Conservation (phyloP, 345 rosid genomes). For the Eucalyptus paniculata region DNA sequence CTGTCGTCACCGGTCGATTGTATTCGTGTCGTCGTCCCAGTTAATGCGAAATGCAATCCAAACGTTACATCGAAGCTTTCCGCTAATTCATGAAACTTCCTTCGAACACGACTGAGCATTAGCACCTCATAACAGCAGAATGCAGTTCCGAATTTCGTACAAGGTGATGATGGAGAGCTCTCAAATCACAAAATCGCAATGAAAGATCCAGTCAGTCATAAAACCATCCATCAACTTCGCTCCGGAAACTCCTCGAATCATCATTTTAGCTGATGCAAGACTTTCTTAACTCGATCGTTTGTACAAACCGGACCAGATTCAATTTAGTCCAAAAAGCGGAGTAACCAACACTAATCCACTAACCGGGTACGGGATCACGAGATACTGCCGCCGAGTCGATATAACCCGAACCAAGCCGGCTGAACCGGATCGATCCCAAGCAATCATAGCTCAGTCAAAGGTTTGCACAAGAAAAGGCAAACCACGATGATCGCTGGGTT, state of each 20-base stretch:
- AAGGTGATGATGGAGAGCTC: background rate
- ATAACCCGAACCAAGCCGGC: background rate
- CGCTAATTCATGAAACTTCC: background rate
- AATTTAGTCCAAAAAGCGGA: background rate
- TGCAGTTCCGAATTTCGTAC: background rate
- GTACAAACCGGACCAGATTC: background rate
- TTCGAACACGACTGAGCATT: background rate
- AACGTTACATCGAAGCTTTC: background rate
- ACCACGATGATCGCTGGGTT: background rate
- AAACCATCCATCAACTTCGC: background rate
- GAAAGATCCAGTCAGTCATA: background rate
- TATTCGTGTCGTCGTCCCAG: background rate
- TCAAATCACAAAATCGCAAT: background rate
- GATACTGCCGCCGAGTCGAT: background rate
- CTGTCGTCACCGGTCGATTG: background rate
- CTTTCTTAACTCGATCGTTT: background rate
- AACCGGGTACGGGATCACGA: background rate
- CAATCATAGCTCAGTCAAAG: background rate
- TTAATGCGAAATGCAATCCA: background rate
- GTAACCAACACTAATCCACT: background rate
- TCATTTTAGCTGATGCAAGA: background rate
- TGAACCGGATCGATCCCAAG: background rate
- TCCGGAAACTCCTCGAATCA: background rate
- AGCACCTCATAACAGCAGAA: background rate
- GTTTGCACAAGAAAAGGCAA: background rate